Evolutionary conservation across 2,329 filamentous ascomycete genomes (phyloP).

Genomic region (Didymella arachidicola): DNA sequence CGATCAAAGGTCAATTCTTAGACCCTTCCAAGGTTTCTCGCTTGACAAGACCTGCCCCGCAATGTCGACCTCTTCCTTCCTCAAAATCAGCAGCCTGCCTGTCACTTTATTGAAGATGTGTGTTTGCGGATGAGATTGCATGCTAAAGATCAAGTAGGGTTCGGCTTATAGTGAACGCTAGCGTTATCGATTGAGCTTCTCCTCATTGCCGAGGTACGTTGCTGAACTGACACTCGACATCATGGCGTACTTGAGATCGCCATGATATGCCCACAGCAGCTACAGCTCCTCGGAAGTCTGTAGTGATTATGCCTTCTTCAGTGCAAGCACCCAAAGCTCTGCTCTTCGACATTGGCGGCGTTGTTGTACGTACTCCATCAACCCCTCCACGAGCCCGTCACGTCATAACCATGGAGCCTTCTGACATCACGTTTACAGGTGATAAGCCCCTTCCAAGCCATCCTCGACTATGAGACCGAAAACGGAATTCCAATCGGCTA

Average conservation of each 20-base stretch:
- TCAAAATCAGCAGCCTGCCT: neutral
- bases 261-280: conserved; percentile 25
- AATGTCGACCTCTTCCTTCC: neutral
- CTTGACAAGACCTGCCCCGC: neutral
- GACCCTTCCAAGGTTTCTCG: too few species aligned
- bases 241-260: conserved; percentile 27
- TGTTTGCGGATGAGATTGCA: neutral
- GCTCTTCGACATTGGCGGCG: conserved; percentile 94
- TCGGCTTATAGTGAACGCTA: conserved; percentile 1
- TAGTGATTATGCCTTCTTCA: conserved; percentile 20
- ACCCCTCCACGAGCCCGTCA: neutral
- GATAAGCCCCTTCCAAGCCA: conserved; percentile 88
- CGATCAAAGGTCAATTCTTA: neutral
- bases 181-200: conserved; percentile 29
- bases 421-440: conserved; percentile 65
- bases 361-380: conserved; percentile 75
- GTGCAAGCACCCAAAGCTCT: conserved; percentile 39
- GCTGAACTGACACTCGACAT: conserved; percentile 22
- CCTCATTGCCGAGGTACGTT: conserved; percentile 37
- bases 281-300: conserved; percentile 1
- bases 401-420: neutral
- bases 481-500: conserved; percentile 83
- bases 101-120: neutral
- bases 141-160: neutral
- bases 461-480: conserved; percentile 84